phyloP scores from a whole-genome alignment of 176 grass and related monocot species.

The Hordeum marinum region DNA sequence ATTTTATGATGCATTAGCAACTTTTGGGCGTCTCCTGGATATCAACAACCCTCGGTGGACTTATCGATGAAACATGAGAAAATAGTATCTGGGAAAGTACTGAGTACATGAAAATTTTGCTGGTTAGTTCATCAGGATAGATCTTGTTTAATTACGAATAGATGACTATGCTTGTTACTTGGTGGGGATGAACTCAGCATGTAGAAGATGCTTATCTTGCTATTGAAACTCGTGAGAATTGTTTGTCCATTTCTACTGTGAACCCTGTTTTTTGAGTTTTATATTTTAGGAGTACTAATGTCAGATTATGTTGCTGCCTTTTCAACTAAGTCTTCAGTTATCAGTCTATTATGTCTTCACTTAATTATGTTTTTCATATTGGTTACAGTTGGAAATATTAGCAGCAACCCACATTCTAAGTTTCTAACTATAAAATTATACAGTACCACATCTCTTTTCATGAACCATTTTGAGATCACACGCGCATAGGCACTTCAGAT shows the following conservation, averaged over 20 bases:
- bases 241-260: neutral
- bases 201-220: constrained; percentile 8
- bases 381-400: neutral
- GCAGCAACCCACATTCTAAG: neutral
- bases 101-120: neutral
- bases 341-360: neutral
- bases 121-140: constrained; percentile 12
- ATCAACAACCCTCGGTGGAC: constrained; percentile 35
- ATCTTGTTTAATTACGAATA: neutral
- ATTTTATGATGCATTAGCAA: constrained; percentile 76
- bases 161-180: neutral
- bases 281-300: neutral
- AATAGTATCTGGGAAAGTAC: neutral
- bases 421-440: neutral
- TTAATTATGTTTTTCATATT: neutral
- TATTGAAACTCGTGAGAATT: neutral
- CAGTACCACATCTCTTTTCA: neutral
- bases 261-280: constrained; percentile 5
- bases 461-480: neutral
- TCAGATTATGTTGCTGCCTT: constrained; percentile 4
- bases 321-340: neutral
- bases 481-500: neutral
- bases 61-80: constrained; percentile 24
- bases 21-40: constrained; percentile 55
- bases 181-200: neutral